Evolutionary conservation across 805 yeast genomes (phyloP).

Genomic region (Saccharomycopsis javanensis): DNA sequence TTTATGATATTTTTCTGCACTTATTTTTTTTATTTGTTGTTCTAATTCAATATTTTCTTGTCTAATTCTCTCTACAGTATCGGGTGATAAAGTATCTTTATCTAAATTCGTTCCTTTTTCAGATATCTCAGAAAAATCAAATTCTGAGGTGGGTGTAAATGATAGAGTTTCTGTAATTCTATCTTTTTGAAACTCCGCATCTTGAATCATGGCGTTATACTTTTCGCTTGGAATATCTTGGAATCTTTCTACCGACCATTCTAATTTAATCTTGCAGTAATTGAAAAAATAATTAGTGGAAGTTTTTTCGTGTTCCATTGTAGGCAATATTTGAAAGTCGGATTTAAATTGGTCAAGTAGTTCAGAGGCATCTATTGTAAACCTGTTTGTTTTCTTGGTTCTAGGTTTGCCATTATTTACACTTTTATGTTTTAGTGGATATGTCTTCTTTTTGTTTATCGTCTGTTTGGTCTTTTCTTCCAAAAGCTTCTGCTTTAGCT

Average conservation of each 20-base stretch:
- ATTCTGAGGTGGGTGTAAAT: not conserved
- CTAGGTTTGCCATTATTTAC: not conserved
- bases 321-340: slow-evolving; percentile 7
- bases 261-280: slow-evolving; percentile 36
- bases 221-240: slow-evolving; percentile 50
- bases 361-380: not conserved
- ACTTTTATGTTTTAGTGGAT: too few species aligned
- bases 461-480: not conserved
- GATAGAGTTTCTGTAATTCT: not conserved
- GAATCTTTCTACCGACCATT: slow-evolving; percentile 51
- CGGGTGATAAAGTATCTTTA: not conserved
- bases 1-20: slow-evolving; percentile 12
- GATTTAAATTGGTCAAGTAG: slow-evolving; percentile 7
- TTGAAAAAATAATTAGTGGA: slow-evolving; percentile 35
- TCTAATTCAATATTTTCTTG: not conserved
- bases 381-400: not conserved
- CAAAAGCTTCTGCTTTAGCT: not conserved
- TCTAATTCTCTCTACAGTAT: not conserved
- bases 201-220: slow-evolving; percentile 21
- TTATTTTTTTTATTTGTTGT: not conserved
- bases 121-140: not conserved
- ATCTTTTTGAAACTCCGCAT: not conserved
- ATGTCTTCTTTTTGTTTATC: not conserved
- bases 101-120: not conserved
- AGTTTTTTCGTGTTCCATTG: slow-evolving; percentile 17